Conservation (phyloP, 371 early-diverging fungal genomes). For the Rhizopus microsporus region DNA sequence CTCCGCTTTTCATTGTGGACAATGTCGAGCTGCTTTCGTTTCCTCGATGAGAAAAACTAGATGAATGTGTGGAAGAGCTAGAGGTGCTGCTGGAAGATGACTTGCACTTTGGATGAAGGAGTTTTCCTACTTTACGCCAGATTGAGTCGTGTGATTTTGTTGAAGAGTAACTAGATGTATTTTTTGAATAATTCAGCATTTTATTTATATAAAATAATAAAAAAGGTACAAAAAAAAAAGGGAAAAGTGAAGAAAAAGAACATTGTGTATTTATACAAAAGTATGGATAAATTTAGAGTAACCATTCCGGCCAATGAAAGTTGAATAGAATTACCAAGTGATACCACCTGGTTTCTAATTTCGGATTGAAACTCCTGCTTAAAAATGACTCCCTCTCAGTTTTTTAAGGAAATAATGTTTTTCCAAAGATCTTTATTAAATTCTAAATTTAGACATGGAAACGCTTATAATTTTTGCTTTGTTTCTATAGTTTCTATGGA, state of each 20-base stretch:
- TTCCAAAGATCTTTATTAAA: slow-evolving; percentile 2
- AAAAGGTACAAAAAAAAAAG: slow-evolving; percentile 1
- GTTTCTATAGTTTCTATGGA: slow-evolving; percentile 60
- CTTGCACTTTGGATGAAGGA: slow-evolving; percentile 10
- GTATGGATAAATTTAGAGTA: slow-evolving; percentile 6
- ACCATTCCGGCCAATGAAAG: slow-evolving; percentile 12
- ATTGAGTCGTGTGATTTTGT: slow-evolving; percentile 21
- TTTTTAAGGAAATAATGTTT: not conserved
- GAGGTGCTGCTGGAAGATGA: slow-evolving; percentile 1
- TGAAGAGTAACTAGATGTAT: slow-evolving; percentile 11
- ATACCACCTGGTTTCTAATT: slow-evolving; percentile 10
- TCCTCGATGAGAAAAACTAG: slow-evolving; percentile 9
- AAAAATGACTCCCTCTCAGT: not conserved
- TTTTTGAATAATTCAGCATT: slow-evolving; percentile 11
- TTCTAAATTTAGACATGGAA: slow-evolving; percentile 3
- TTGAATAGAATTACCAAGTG: slow-evolving; percentile 7
- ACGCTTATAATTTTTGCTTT: slow-evolving; percentile 38
- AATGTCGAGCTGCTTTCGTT: slow-evolving; percentile 20
- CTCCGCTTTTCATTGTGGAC: slow-evolving; percentile 20
- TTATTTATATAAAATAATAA: not conserved
- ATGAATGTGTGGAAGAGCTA: not conserved
- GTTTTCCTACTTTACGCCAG: slow-evolving; percentile 19
- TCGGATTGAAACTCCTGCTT: slow-evolving; percentile 1
- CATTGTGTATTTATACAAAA: slow-evolving; percentile 12
- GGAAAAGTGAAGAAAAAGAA: slow-evolving; percentile 3